Base-by-base conservation (phyloP, 768 basidiomycete species). In the Lactarius deliciosus region DNA sequence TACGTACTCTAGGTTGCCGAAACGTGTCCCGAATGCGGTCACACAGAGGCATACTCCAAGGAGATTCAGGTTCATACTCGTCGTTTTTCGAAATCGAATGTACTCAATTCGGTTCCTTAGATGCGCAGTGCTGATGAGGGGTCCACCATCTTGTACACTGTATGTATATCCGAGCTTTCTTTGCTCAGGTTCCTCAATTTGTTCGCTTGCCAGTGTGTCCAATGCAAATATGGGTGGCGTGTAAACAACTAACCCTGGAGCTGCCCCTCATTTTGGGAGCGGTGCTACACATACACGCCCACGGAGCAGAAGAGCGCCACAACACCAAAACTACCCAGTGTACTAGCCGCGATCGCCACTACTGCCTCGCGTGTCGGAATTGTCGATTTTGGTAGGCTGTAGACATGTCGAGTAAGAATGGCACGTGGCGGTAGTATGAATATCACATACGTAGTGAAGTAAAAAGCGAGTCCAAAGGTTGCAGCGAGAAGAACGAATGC, bases 101-200 rank as follows among this genome's bases (percentile, higher is more conserved):
- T 32, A 53, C 45, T 63, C 38, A 59, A 59, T 5, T 34, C 2
- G 40, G 18, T 34, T 40, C n/a, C 32, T 15, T 43, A 92, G 91
- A 79, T 92, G 75, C 86, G 94, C 59, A 92, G 92, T 70, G 95
- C 93, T 45, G 95, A 96, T 77, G 95, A 96, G 81, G 95, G 95
- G 3, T 92, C 92, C 38, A 97, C 94, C 15, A 88, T 96, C 72
- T 88, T 96, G 76, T 97, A 96, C 77, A 93, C 89, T n/a, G 94
- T 94, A 74, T 68, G 90, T 81, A 38, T 68, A 25, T 43, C 47
- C n/a, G 13, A 58, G 57, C 53, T 36, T 58, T 59, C 43, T 61
- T n/a, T 38, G 45, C 34, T 53, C 8, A 30, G 57, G 55, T 50
- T 60, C 69, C 70, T 73, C 64, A 68, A 34, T 30, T 25, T n/a